Base-by-base conservation (phyloP, 352 stramenopile genomes). In the Phytophthora capsici region DNA sequence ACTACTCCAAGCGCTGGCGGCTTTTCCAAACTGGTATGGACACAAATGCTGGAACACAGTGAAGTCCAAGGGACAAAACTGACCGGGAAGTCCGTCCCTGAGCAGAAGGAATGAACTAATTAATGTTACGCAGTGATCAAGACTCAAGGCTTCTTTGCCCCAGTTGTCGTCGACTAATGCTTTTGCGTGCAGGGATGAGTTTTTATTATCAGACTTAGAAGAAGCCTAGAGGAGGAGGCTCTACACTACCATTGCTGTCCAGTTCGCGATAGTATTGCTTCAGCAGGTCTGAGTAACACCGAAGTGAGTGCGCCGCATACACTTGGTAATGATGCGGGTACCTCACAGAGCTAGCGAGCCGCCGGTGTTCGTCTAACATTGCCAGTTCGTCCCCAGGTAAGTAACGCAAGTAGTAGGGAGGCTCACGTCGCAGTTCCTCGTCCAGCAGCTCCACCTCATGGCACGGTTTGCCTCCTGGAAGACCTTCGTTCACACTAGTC, bases 401-500 rank as follows among this genome's bases (percentile, higher is more conserved):
- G 45, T 90, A 90, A 0, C 85, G 78, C 38, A 94, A 66, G 57
- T 90, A 91, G 63, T 92, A 90, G 20, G 85, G 85, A 14, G 81
- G 81, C 22, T 91, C 78, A 10, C 82, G 81, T 20, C 72, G 73
- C 25, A 94, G 69, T 48, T 86, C 78, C 7, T 82, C 60, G 28
- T 86, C 72, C 3, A 91, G 71, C 34, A 82, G 26, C 43, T 90
- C 81, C 7, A 90, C 61, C 53, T 91, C 85, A 20, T 80, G 68
- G 12, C 67, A 84, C 0, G 78, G 66, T 50, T 86, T 87, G 0
- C 70, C 79, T 4, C 84, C 84, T 0, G 81, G 77, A 1, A 91
- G 69, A 2, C 77, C 74, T 46, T 90, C 82, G 32, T 91, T 89
- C 17, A 84, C 59, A 53, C 68, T 84, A 16, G 76, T 71, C 22